Evolutionary conservation across 2,329 filamentous ascomycete species (phyloP).

Genomic region (Paecilomyces niveus): DNA sequence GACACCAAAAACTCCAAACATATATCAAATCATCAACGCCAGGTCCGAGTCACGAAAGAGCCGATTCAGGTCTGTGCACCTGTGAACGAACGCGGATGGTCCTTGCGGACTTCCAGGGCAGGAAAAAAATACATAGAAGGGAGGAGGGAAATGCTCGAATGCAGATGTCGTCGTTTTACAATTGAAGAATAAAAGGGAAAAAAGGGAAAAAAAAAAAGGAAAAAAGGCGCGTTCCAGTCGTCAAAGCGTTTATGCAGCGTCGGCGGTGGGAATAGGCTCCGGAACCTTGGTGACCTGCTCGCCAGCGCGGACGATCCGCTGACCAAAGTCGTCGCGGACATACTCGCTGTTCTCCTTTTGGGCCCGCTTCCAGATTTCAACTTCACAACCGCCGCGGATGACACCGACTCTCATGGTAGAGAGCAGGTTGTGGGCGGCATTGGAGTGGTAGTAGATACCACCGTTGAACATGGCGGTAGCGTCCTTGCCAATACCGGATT

Average conservation of each 20-base stretch:
- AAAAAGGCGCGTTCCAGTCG: slow-evolving; percentile 1
- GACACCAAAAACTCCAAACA: neutral
- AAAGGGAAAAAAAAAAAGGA: slow-evolving; percentile 5
- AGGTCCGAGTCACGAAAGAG: neutral
- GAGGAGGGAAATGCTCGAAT: neutral
- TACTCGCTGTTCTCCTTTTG: slow-evolving; percentile 77
- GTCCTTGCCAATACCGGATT: slow-evolving; percentile 75
- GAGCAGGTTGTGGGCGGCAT: slow-evolving; percentile 81
- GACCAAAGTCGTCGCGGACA: slow-evolving; percentile 71
- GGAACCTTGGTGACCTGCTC: slow-evolving; percentile 76
- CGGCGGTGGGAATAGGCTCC: slow-evolving; percentile 73
- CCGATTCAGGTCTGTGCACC: neutral
- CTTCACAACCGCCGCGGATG: slow-evolving; percentile 77
- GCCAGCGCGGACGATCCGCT: slow-evolving; percentile 79
- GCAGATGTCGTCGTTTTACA: slow-evolving; percentile 3
- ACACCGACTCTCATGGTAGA: slow-evolving; percentile 85
- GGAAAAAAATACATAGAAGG: neutral
- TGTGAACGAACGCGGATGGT: neutral
- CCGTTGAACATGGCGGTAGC: slow-evolving; percentile 89
- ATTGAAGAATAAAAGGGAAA: slow-evolving; percentile 17
- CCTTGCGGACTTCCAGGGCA: neutral
- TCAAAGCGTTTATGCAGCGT: slow-evolving; percentile 56
- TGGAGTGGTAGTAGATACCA: slow-evolving; percentile 83
- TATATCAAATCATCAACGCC: neutral
- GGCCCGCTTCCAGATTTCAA: slow-evolving; percentile 87